phyloP scores from a whole-genome alignment of 306 rosid species.

The Pyrus betulifolia region DNA sequence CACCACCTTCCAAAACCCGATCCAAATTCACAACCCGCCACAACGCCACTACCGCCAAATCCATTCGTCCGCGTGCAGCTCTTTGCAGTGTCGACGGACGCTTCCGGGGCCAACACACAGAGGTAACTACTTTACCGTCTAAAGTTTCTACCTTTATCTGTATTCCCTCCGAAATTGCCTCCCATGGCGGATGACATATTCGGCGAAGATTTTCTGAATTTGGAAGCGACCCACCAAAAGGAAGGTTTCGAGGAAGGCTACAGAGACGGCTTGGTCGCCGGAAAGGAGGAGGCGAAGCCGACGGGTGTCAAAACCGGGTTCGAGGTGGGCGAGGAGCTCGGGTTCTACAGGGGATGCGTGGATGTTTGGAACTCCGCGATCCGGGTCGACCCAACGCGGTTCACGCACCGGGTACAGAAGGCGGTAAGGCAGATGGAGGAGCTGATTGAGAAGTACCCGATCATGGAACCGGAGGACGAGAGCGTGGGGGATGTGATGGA shows the following conservation, averaged over 20 bases:
- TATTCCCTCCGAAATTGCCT: not conserved
- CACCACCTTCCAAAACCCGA: not conserved
- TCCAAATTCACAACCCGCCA: not conserved
- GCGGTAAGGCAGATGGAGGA: conserved; percentile 60
- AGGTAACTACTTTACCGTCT: not conserved
- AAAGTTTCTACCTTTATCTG: not conserved
- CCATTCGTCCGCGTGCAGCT: not conserved
- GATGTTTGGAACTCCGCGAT: conserved; percentile 47
- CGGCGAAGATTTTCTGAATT: not conserved
- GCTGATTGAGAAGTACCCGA: conserved; percentile 48
- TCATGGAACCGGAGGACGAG: conserved; percentile 60
- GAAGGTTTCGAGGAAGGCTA: not conserved
- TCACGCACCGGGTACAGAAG: conserved; percentile 43
- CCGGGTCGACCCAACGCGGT: conserved; percentile 37
- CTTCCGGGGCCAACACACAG: not conserved
- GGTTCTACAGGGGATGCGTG: conserved; percentile 67
- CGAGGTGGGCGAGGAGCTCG: conserved; percentile 22
- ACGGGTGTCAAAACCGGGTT: not conserved
- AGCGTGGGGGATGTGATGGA: conserved; percentile 61
- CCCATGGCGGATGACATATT: not conserved
- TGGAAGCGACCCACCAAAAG: not conserved
- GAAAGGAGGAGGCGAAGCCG: not conserved
- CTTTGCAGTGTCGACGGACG: not conserved
- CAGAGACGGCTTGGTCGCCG: not conserved
- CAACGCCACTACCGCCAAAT: not conserved